Base-by-base conservation (phyloP, 2,329 filamentous ascomycete genomes). In the Pseudocercospora eumusae region DNA sequence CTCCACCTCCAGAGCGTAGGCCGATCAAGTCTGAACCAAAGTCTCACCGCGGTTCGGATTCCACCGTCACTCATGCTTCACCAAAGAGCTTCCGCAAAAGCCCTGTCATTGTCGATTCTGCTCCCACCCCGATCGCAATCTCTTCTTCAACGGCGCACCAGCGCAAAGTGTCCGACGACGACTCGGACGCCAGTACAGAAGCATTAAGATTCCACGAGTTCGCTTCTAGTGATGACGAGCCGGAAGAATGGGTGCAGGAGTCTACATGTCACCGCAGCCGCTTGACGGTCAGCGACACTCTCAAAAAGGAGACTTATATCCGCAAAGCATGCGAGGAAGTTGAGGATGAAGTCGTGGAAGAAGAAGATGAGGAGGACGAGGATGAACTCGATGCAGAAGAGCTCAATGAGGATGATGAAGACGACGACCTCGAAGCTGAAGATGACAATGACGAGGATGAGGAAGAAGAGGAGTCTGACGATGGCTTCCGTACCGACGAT, bases 241-340 rank as follows among this genome's bases (percentile, higher is more conserved):
- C 95, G 64, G 93, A 97, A 61, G 93, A 96, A 70, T 99, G 95
- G 95, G 91, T 96, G 28, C 86, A 89, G 60, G 88, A 91, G 70
- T 81, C 85, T 33, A 82, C 84, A 7, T 84, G 85, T 31, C 81
- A 86, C 66, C 83, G 83, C 60, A 83, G 83, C 55, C 92, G 91
- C 71, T 82, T 99, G 42, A 98, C 93, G 3, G 88, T 99, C 67
- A 87, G 89, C 68, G 95, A 98, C 74, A 96, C 93, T 4, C 82
- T 99, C 67, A 84, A 86, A 74, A 96, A 96, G 77, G 95, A 99
- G 77, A 92, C 92, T 65, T 87, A 86, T 28, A 95, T 99, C 65
- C 88, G 93, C 54, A 88, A 90, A 64, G 79, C 98, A 25, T 93
- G 88, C 53, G 88, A 91, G 73, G 93, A 99, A 76, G 95, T 88